Percentiles rank a stretch among this genome's conserved stretches.
Evolutionary conservation across 371 early-diverging fungal genomes (phyloP).

Genomic region (Blyttiomyces sp.): DNA sequence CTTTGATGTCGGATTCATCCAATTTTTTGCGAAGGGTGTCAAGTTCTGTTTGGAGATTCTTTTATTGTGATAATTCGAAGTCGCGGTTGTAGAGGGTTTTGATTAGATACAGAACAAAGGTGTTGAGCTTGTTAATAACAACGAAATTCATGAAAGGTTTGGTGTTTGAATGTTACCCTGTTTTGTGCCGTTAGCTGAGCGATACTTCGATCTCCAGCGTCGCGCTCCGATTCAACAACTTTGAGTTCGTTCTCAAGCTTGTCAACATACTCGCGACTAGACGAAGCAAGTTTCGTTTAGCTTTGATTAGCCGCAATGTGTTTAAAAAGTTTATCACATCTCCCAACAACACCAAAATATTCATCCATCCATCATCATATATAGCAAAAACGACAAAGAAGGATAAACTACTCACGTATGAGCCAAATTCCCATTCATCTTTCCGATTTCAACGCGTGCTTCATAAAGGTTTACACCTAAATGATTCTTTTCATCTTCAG

Average conservation of each 20-base stretch:
- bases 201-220: background rate
- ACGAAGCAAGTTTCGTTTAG: background rate
- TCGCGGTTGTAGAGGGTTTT: too few relatives aligned
- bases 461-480: slow-evolving; percentile 37
- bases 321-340: background rate
- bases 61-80: background rate
- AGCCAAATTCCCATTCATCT: slow-evolving; percentile 28
- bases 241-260: slow-evolving; percentile 6
- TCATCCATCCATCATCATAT: too few relatives aligned
- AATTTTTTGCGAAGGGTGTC: slow-evolving; percentile 9
- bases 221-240: background rate
- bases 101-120: too few relatives aligned
- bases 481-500: slow-evolving; percentile 32
- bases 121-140: too few relatives aligned
- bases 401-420: slow-evolving; percentile 20
- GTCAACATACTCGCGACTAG: background rate
- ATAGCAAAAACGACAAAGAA: background rate
- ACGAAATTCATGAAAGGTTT: too few relatives aligned
- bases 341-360: slow-evolving; percentile 5
- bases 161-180: slow-evolving; percentile 9
- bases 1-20: slow-evolving; percentile 26
- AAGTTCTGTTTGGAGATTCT: slow-evolving; percentile 6
- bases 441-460: slow-evolving; percentile 31
- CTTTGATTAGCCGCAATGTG: slow-evolving; percentile 4
- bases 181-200: background rate